Evolutionary conservation across 768 basidiomycete genomes (phyloP), one percentile per base, ranked within the genome.

Genomic region (Suillus subalutaceus): DNA sequence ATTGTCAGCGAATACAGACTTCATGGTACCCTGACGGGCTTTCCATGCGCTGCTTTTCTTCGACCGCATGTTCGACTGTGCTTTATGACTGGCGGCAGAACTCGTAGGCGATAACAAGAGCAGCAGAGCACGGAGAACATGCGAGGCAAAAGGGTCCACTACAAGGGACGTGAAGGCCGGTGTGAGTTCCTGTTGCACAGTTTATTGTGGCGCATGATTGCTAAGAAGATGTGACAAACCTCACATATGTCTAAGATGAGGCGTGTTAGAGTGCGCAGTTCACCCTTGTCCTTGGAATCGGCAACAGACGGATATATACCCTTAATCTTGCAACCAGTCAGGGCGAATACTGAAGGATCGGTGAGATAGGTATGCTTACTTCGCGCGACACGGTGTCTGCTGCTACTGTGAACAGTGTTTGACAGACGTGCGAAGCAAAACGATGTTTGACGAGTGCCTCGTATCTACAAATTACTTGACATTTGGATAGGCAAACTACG

Each of bases 401-500:
- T 7, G 88, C 86, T 30, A 93, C 86, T 2, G 84, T 84, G 69
- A 98, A 84, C 68, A 97, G 79, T 1, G 95, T 98, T 76, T 98
- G 95, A 71, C 92, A 92, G 8, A 97, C 96, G 86, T 98, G 96
- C 32, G 96, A 97, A 18, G 91, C 94, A 81, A 97, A 99, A 37
- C 96, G 86, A 72, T 99, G 92, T 72, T 84, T 88, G 37, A 85
- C 79, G 35, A 96, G 82, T 30, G 79, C 72, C 66, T 87, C 87
- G 68, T 88, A 91, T 8, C 93, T 91, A 66, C 44, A 67, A 52
- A 55, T 56, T 63, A 50, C 44, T 32, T 1, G 58, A 65, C 64
- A 62, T 44, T 6, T 58, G 43, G 7, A 68, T 65, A 44, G 55
- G 61, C 38, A 64, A 63, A 65, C 57, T 63, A 58, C 63, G 40